Evolutionary conservation across 2,329 filamentous ascomycete species (phyloP), one percentile per base, ranked within the genome.

Genomic region (Dryadomyces quercus-mongolicae): DNA sequence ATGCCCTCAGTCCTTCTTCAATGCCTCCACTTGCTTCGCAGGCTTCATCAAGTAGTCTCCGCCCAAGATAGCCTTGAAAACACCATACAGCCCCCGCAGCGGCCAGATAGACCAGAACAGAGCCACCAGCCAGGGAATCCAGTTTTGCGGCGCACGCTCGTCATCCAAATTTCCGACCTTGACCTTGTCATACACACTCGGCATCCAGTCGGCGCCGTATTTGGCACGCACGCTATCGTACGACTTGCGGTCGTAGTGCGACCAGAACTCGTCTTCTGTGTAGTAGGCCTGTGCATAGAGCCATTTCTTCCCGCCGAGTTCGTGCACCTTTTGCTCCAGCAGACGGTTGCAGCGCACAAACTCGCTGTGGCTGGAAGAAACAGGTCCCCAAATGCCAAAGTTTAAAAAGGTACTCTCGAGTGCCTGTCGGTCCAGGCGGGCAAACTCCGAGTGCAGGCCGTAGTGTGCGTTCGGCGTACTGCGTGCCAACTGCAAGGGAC

Each of bases 241-340:
- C 62, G 77, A 78, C 8, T 68, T 60, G 42, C 73, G 70, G 62
- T 85, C 77, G 57, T 86, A 87, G 53, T 78, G 72, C 10, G 70
- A 65, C 83, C 84, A 86, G 63, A 88, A 88, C 59, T 87, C 84
- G 0, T 78, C 74, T 62, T 84, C 77, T 3, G 74, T 78, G 64
- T 85, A 85, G 65, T 82, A 86, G 0, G 81, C 79, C 55, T 86
- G 82, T 1, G 82, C 82, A 58, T 88, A 88, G 1, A 88, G 67
- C 71, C 81, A 85, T 66, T 86, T 86, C 70, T 80, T 82, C 6
- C 84, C 84, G 2, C 76, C 72, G 7, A 84, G 71, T 25, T 77
- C 74, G 9, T 73, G 72, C 0, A 86, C 71, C 54, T 77, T 79
- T 9, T 70, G 67, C 66, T 87, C 84, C 1, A 88, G 69, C 0